Evolutionary conservation across 2,329 filamentous ascomycete species (phyloP), one percentile per base, ranked within the genome.

Genomic region (Cladosporium sp.): DNA sequence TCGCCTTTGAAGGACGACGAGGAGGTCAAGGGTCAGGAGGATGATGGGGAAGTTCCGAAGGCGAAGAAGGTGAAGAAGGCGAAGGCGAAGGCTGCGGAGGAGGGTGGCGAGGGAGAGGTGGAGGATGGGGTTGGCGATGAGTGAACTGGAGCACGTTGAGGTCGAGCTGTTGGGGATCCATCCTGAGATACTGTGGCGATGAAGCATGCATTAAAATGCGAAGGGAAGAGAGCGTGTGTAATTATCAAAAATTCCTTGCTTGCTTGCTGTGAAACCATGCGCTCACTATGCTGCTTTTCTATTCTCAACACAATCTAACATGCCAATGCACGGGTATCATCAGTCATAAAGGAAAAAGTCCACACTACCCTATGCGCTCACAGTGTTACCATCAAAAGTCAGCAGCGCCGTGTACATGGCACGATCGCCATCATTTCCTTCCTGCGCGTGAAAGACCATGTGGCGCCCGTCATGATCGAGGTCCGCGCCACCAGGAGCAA

Each of bases 381-480:
- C 53, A 13, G 32, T 50, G 15, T 43, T 53, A 3, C 57, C 56
- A 25, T 53, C 52, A 18, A 60, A 51, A 2, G 30, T 53, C 13
- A 62, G 29, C 4, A 48, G 30, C 11, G 58, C 58, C 11, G 54
- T 56, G 29, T 61, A 62, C 50, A 64, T 33, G 8, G 57, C 52
- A 15, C 62, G 42, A 1, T 54, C 59, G 20, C 52, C 43, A 33
- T 48, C 45, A 20, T 39, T 45, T 2, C 49, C 57, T 11, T 57
- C 49, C 32, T 62, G 60, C 7, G 64, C 64, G 50, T 67, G 65
- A 42, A 68, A 65, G 4, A 67, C 53, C 53, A 67, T 54, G 46
- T 63, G 60, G 45, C 46, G 48, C 16, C 59, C 59, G 30, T 65
- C 64, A 13, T 55, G 53, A 15, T 53, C 57, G 2, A 67, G 48